phyloP scores from a whole-genome alignment of 2,329 filamentous ascomycete species.

The Paramyrothecium sp. region DNA sequence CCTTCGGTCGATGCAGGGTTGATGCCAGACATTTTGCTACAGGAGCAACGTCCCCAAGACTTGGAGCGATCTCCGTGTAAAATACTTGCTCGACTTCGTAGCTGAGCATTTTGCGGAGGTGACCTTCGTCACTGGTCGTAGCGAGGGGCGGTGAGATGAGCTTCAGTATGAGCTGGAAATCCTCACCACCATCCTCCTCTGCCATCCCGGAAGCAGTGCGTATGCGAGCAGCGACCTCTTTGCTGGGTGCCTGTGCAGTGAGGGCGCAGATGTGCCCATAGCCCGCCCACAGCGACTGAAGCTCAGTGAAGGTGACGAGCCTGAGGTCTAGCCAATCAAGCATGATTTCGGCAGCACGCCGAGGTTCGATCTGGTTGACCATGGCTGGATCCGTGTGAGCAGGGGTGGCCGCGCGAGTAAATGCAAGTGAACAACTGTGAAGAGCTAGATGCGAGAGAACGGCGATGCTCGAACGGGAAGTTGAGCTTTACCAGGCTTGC shows the following conservation, averaged over 20 bases:
- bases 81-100: conserved; percentile 68
- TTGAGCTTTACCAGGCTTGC: no score
- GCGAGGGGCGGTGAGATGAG: conserved; percentile 52
- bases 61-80: conserved; percentile 55
- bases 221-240: conserved; percentile 10
- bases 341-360: conserved; percentile 36
- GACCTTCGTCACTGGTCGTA: conserved; percentile 50
- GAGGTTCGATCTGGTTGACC: conserved; percentile 14
- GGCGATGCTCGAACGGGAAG: no score
- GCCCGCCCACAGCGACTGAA: conserved; percentile 50
- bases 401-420: background rate
- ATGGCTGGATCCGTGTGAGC: background rate
- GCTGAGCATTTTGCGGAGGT: conserved; percentile 63
- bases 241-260: conserved; percentile 34
- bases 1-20: conserved; percentile 25
- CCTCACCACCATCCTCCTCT: conserved; percentile 11
- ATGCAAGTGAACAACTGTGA: background rate
- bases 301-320: conserved; percentile 32
- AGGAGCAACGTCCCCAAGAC: conserved; percentile 38
- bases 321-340: conserved; percentile 37
- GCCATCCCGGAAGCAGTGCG: conserved; percentile 7
- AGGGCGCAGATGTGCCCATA: conserved; percentile 57
- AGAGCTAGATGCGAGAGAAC: background rate
- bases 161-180: conserved; percentile 53
- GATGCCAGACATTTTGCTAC: conserved; percentile 51